Conservation (phyloP, 371 early-diverging fungal genomes). For the Apophysomyces elegans region DNA sequence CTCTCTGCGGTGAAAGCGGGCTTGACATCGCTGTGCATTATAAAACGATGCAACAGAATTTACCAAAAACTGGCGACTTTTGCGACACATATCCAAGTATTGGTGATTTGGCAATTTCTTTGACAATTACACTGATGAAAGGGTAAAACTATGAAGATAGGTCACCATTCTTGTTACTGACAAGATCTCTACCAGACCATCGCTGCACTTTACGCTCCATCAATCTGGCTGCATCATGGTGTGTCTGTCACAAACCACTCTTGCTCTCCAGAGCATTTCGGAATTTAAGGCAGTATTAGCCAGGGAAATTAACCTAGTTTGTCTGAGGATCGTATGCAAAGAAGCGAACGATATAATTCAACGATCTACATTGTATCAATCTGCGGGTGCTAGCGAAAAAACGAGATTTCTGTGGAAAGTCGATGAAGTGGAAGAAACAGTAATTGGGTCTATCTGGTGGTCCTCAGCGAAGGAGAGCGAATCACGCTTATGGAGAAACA, state of each 20-base stretch:
- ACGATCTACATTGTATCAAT: slow-evolving; percentile 18
- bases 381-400: slow-evolving; percentile 29
- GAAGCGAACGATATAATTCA: slow-evolving; percentile 48
- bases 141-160: slow-evolving; percentile 30
- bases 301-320: slow-evolving; percentile 51
- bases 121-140: slow-evolving; percentile 41
- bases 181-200: slow-evolving; percentile 23
- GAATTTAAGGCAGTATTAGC: slow-evolving; percentile 49
- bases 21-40: slow-evolving; percentile 42
- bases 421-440: slow-evolving; percentile 51
- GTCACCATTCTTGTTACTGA: not conserved
- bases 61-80: slow-evolving; percentile 4
- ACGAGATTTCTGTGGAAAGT: slow-evolving; percentile 44
- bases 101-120: slow-evolving; percentile 32
- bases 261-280: slow-evolving; percentile 43
- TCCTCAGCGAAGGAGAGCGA: not conserved
- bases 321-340: slow-evolving; percentile 46
- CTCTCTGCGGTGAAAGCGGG: slow-evolving; percentile 38
- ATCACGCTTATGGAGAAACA: not conserved
- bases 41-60: slow-evolving; percentile 20
- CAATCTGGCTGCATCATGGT: slow-evolving; percentile 46
- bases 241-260: slow-evolving; percentile 44
- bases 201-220: slow-evolving; percentile 35
- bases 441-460: slow-evolving; percentile 46
- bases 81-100: slow-evolving; percentile 39